A percentile compares a stretch with the other conserved stretches of the same genome.
Conservation (phyloP, 2,329 filamentous ascomycete genomes). For the Cadophora malorum region DNA sequence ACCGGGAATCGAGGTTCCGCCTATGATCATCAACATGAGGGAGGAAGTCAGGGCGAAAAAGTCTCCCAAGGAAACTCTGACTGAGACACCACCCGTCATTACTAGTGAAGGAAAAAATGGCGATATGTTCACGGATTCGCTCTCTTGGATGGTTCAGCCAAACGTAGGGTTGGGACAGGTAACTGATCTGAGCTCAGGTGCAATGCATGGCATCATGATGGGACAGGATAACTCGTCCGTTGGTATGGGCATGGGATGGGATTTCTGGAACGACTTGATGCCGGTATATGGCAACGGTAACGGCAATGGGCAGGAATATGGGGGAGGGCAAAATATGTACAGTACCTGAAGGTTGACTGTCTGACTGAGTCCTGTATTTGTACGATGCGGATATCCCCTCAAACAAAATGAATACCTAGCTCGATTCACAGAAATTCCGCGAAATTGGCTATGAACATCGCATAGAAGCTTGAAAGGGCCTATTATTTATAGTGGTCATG, state of each 20-base stretch:
- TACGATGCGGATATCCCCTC: not conserved
- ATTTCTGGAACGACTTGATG: slow-evolving; percentile 32
- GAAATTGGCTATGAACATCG: too few relatives aligned
- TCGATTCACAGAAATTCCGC: too few relatives aligned
- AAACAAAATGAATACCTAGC: too few relatives aligned
- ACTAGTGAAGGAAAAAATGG: not conserved
- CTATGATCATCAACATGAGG: slow-evolving; percentile 19
- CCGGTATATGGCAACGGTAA: slow-evolving; percentile 9
- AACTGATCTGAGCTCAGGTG: slow-evolving; percentile 6
- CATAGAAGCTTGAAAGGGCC: too few relatives aligned
- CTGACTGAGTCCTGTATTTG: not conserved
- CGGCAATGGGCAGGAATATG: slow-evolving; percentile 2
- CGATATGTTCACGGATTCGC: slow-evolving; percentile 16
- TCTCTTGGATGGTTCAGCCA: slow-evolving; percentile 25
- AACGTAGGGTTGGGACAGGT: slow-evolving; percentile 17
- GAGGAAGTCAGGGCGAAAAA: slow-evolving; percentile 15
- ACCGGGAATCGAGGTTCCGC: slow-evolving; percentile 18
- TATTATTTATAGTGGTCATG: too few relatives aligned
- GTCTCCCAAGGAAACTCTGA: not conserved
- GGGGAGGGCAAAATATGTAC: not conserved
- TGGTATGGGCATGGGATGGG: slow-evolving; percentile 28
- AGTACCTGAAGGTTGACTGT: not conserved
- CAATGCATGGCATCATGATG: slow-evolving; percentile 21
- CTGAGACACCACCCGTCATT: not conserved
- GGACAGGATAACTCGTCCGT: slow-evolving; percentile 4